Evolutionary conservation across 1,284 basidiomycete genomes (phyloP), one percentile per base, ranked within the genome.

Genomic region (Moesziomyces sp.): DNA sequence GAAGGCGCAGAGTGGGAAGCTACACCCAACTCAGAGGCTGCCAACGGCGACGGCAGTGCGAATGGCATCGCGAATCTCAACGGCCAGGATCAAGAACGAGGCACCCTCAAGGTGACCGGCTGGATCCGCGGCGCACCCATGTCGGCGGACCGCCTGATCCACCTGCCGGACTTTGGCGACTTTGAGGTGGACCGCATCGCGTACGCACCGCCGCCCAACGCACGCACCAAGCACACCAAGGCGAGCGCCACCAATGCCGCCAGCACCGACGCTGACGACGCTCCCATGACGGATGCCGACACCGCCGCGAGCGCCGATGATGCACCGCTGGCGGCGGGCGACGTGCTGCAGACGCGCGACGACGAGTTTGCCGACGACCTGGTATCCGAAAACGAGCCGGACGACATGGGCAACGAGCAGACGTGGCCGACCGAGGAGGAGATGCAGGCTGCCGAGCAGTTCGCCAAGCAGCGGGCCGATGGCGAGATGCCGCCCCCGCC

Each of bases 371-470:
- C 92, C 1, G 96, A 99, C 83, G 96, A 95, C 6, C 86, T 98
- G 30, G 88, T 93, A 3, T 93, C 92, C 0, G 91, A 89, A 64
- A 97, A 98, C 81, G 90, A 91, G 33, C 92, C 92, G 0, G 94
- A 98, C 78, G 89, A 93, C 64, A 88, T 97, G 85, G 90, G 88
- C 16, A 96, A 96, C 81, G 96, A 99, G 82, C 96, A 99, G 85
- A 99, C 96, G 0, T 98, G 96, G 95, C 96, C 96, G 0, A 97
- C 94, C 0, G 94, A 98, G 83, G 96, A 98, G 77, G 96, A 98
- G 84, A 93, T 99, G 90, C 65, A 73, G 87, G 61, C 62, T 10
- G 74, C 72, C 40, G 74, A 80, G 21, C 38, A 40, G 19, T 69
- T 70, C 30, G 63, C 69, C 19, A 53, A 53, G 46, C 53, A 57